Evolutionary conservation across 2,329 filamentous ascomycete genomes (phyloP).

Genomic region (Claviceps fusiformis): DNA sequence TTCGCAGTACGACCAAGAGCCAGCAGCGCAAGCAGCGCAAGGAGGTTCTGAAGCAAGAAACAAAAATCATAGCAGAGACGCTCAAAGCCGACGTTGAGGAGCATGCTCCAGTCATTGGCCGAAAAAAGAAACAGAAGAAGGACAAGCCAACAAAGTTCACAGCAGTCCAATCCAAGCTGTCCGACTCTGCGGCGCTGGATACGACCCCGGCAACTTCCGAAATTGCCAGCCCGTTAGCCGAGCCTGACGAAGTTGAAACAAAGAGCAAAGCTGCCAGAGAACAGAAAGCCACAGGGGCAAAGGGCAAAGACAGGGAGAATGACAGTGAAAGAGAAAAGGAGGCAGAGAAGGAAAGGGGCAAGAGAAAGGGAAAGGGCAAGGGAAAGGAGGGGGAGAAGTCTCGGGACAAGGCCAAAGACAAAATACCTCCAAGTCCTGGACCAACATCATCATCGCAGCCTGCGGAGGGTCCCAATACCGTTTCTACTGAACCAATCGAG

Average conservation of each 20-base stretch:
- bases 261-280: slow-evolving; percentile 18
- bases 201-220: neutral
- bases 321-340: slow-evolving; percentile 6
- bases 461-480: slow-evolving; percentile 9
- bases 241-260: slow-evolving; percentile 8
- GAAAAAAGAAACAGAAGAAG: slow-evolving; percentile 80
- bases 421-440: slow-evolving; percentile 1
- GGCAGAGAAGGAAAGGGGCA: neutral
- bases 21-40: slow-evolving; percentile 66
- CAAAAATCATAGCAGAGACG: slow-evolving; percentile 36
- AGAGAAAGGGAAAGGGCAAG: slow-evolving; percentile 3
- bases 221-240: neutral
- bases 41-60: slow-evolving; percentile 52
- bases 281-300: slow-evolving; percentile 19
- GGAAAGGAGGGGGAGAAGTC: slow-evolving; percentile 2
- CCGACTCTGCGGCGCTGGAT: neutral
- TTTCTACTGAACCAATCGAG: slow-evolving; percentile 9
- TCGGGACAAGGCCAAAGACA: slow-evolving; percentile 2
- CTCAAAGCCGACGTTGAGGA: slow-evolving; percentile 40
- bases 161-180: slow-evolving; percentile 5
- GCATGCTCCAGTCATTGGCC: slow-evolving; percentile 59
- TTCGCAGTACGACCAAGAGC: slow-evolving; percentile 61
- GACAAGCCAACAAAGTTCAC: slow-evolving; percentile 32
- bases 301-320: slow-evolving; percentile 14
- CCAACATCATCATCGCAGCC: neutral